Base-by-base conservation (phyloP, 2,329 filamentous ascomycete genomes). In the Aspergillus japonicus region DNA sequence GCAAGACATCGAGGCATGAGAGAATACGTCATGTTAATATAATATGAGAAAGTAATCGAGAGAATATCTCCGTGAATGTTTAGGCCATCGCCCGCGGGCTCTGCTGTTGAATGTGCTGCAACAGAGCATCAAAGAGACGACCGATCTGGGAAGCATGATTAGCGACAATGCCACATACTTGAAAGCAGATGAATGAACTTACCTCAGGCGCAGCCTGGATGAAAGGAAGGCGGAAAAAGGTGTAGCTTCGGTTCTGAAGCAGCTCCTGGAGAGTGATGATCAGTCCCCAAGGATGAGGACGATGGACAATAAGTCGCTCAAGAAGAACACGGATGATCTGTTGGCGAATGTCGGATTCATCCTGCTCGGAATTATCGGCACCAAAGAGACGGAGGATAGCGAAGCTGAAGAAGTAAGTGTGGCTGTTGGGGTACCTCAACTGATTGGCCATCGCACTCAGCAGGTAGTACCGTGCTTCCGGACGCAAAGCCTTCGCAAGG, bases 281-380 rank as follows among this genome's bases (percentile, higher is more conserved):
- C 48, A 99, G 80, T 12, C 96, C 96, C 94, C 94, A 98, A 19
- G 96, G 94, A 74, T 98, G 94, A 55, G 94, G 94, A 79, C 93
- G 92, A 74, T 91, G 92, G 23, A 92, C 90, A 61, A 96, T 86
- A 50, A 97, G 81, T 52, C 95, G 87, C 81, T 99, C 95, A 42
- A 97, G 82, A 50, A 99, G 81, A 24, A 97, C 87, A 50, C 94
- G 87, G 55, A 92, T 91, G 60, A 99, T 94, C 74, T 96, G 91
- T 78, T 98, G 90, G 39, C 94, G 90, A 51, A 97, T 88, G 63
- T 92, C 89, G 1, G 83, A 84, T 69, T 94, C 91, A 70, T 95
- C 90, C 16, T 89, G 87, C 59, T 79, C 73, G 77, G 83, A 70
- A 83, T 80, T 78, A 50, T 95, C 90, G 64, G 86, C 85, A 21